Percentiles rank a stretch among this genome's conserved stretches.
phyloP scores from a whole-genome alignment of 1,139 yeast species.

The Pichia sp. region DNA sequence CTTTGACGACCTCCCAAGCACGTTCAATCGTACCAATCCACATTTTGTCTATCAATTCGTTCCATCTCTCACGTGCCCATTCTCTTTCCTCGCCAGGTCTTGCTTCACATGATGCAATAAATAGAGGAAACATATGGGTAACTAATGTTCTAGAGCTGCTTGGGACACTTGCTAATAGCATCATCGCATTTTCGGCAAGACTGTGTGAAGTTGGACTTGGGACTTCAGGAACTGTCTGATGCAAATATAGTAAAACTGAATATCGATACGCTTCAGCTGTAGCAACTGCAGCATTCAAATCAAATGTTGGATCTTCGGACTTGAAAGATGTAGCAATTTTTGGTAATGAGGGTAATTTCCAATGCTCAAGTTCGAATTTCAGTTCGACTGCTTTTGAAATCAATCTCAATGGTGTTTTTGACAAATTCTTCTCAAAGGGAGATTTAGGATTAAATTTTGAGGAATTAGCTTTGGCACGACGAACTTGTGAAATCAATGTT shows the following conservation, averaged over 20 bases:
- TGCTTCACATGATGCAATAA: conserved; percentile 61
- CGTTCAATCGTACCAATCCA: conserved; percentile 62
- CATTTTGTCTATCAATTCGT: conserved; percentile 40
- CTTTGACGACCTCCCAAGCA: conserved; percentile 60
- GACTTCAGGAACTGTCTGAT: conserved; percentile 64
- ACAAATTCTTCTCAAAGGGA: background rate
- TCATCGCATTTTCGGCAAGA: conserved; percentile 51
- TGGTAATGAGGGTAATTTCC: conserved; percentile 40
- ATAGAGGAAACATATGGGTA: conserved; percentile 55
- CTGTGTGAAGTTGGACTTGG: conserved; percentile 48
- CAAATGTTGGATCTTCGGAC: conserved; percentile 40
- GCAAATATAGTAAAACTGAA: conserved; percentile 49
- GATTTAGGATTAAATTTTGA: background rate
- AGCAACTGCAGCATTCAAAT: conserved; percentile 50
- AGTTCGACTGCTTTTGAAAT: conserved; percentile 50
- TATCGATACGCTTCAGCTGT: conserved; percentile 64
- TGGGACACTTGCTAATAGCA: conserved; percentile 56
- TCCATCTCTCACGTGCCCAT: conserved; percentile 59
- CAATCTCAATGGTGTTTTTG: conserved; percentile 35
- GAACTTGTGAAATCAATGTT: conserved; percentile 41
- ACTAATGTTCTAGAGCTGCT: conserved; percentile 47
- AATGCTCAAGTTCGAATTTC: conserved; percentile 38
- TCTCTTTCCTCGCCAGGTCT: conserved; percentile 47
- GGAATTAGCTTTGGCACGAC: conserved; percentile 23
- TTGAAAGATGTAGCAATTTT: conserved; percentile 26